Evolutionary conservation across 352 stramenopile species (phyloP), one percentile per base, ranked within the genome.

Genomic region (Salisapilia sapeloensis): DNA sequence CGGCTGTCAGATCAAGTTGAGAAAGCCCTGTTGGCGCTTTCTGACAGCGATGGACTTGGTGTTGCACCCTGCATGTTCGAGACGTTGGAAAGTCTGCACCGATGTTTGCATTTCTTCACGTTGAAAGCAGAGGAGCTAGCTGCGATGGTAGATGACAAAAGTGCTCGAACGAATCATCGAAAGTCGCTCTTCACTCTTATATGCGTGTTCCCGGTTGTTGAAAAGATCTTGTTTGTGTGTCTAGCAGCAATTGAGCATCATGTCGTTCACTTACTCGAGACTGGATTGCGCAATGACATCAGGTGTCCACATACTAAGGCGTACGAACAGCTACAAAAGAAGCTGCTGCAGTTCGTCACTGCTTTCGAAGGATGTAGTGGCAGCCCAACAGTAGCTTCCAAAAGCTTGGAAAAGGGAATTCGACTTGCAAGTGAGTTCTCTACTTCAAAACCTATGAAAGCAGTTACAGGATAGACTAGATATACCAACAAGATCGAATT

Each of bases 361-460:
- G 67, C 62, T 6, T 81, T 81, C 35, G 60, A 81, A 54, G 61
- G 65, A 6, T 81, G 60, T 35, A 57, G 54, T 4, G 54, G 61
- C 0, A 67, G 49, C 29, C 35, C 36, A 8, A 44, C 56, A 21
- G 42, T 46, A 9, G 55, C 56, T 1, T 47, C 60, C 39, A 77
- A 75, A 17, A 78, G 61, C 40, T 37, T 31, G 2, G 59, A 78
- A 18, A 71, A 81, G 33, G 53, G 60, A 5, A 40, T 78, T 1
- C 56, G 66, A 14, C 48, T 74, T 16, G 60, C 65, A 16, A 25
- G 63, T 8, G 56, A 76, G 39, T 81, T 81, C 13, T 18, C 59
- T 12, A 33, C 48, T 5, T 56, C 47, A 14, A 52, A 50, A 20
- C 23, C 46, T n/a, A 2, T 50, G 16, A 22, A 33, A 18, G 15